phyloP scores from a whole-genome alignment of 805 yeast species.

The Candida railenensis region DNA sequence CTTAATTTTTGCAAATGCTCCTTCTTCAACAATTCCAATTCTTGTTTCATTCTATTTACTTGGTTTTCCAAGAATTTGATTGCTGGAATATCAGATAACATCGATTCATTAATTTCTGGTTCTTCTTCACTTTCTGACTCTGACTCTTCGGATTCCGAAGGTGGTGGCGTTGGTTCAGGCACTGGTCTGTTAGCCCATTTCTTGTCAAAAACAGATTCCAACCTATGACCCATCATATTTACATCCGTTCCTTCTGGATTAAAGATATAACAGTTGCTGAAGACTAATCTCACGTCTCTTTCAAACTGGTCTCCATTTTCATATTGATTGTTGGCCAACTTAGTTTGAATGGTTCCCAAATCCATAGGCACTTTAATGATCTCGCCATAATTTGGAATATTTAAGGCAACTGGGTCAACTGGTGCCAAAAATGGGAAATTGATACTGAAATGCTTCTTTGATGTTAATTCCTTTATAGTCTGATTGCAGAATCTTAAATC shows the following conservation, averaged over 20 bases:
- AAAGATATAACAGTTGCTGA: slow-evolving; percentile 84
- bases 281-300: slow-evolving; percentile 76
- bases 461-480: slow-evolving; percentile 74
- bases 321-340: slow-evolving; percentile 82
- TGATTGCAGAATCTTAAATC: slow-evolving; percentile 85
- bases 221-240: slow-evolving; percentile 88
- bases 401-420: slow-evolving; percentile 92
- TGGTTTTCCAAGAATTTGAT: slow-evolving; percentile 87
- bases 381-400: slow-evolving; percentile 87
- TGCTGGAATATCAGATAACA: slow-evolving; percentile 78
- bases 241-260: slow-evolving; percentile 98
- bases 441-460: slow-evolving; percentile 80
- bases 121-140: slow-evolving; percentile 49
- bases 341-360: slow-evolving; percentile 76
- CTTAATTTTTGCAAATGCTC: slow-evolving; percentile 68
- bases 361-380: slow-evolving; percentile 94
- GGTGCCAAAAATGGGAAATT: slow-evolving; percentile 91
- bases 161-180: slow-evolving; percentile 65
- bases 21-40: slow-evolving; percentile 77
- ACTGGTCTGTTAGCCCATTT: slow-evolving; percentile 75
- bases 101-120: slow-evolving; percentile 53
- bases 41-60: slow-evolving; percentile 78
- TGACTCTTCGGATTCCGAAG: slow-evolving; percentile 39
- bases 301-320: slow-evolving; percentile 88
- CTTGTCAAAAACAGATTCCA: slow-evolving; percentile 82